phyloP scores from a whole-genome alignment of 495 filamentous ascomycete genomes.

The Penicillium silybi region DNA sequence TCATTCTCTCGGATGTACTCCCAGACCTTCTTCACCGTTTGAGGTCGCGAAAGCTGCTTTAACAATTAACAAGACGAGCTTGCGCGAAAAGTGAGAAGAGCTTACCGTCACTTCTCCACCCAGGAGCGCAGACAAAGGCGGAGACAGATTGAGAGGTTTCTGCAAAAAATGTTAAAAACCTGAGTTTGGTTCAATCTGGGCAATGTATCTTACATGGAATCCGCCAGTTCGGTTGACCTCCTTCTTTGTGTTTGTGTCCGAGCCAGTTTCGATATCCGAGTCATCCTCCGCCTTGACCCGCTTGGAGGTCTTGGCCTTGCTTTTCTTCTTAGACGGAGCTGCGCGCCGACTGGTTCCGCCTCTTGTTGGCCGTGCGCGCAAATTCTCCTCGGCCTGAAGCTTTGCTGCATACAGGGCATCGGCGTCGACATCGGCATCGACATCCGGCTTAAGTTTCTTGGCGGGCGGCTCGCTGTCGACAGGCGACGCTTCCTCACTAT shows the following conservation, averaged over 20 bases:
- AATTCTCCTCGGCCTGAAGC: conserved; percentile 89
- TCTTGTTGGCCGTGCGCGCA: conserved; percentile 66
- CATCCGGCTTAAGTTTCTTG: conserved; percentile 54
- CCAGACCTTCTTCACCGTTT: conserved; percentile 95
- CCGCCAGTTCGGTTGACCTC: conserved; percentile 61
- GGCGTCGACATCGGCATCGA: conserved; percentile 62
- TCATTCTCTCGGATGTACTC: conserved; percentile 81
- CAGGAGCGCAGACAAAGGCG: conserved; percentile 60
- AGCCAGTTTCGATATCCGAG: conserved; percentile 64
- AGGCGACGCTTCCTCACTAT: conserved; percentile 45
- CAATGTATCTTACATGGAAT: conserved; percentile 53
- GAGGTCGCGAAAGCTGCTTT: conserved; percentile 76
- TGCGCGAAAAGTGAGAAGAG: neutral
- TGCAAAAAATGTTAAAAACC: conserved; percentile 15
- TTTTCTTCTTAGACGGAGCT: conserved; percentile 62
- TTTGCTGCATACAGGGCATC: conserved; percentile 82
- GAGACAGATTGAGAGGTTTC: conserved; percentile 66
- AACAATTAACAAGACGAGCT: conserved; percentile 5
- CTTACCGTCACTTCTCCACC: conserved; percentile 58
- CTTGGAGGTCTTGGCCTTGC: conserved; percentile 67
- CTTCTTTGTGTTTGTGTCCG: conserved; percentile 59
- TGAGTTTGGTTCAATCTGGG: neutral
- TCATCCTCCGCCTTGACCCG: conserved; percentile 75
- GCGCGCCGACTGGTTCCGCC: conserved; percentile 55
- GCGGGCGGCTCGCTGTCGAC: conserved; percentile 42